These are phyloP conservation scores for Fusarium xyrophilum DNA, from an alignment of 2,329 filamentous ascomycete species.

Conservation along the genomic window DNA sequence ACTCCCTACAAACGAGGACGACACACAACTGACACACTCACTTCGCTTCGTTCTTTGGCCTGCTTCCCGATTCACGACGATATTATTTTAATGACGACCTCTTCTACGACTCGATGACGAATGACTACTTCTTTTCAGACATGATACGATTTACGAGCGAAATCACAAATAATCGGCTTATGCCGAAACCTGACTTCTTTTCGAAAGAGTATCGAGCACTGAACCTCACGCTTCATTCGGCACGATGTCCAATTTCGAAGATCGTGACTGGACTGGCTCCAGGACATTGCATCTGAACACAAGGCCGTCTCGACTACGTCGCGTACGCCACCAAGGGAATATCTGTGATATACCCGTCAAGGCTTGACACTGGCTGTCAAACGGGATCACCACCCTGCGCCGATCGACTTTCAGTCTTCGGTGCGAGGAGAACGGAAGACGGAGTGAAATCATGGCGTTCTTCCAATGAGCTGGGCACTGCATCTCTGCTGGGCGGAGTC, in stretches of 20 bases:
- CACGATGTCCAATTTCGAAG: constrained; percentile 36
- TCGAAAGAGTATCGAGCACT: constrained; percentile 41
- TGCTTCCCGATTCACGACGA: constrained; percentile 53
- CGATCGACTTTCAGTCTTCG: neutral
- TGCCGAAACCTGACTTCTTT: constrained; percentile 43
- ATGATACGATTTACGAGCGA: constrained; percentile 46
- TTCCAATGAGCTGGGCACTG: constrained; percentile 43
- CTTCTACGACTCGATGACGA: constrained; percentile 49
- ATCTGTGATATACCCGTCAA: constrained; percentile 50
- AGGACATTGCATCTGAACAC: constrained; percentile 28
- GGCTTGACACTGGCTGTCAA: constrained; percentile 55
- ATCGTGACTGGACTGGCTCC: constrained; percentile 42
- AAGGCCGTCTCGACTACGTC: constrained; percentile 47
- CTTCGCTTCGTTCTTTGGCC: constrained; percentile 49
- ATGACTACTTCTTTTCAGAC: constrained; percentile 45
- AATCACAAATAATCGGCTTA: constrained; percentile 45
- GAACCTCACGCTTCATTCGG: constrained; percentile 42
- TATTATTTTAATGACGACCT: constrained; percentile 53
- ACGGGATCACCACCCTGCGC: constrained; percentile 45
- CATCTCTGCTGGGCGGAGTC: constrained; percentile 46
- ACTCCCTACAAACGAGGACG: constrained; percentile 25
- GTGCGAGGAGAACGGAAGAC: constrained; percentile 35
- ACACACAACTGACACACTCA: constrained; percentile 44
- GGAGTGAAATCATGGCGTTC: constrained; percentile 41
- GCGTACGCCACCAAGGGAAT: constrained; percentile 45